Evolutionary conservation across 225 moss, liverwort and hornwort species (phyloP).

Genomic region (Polytrichum formosum): DNA sequence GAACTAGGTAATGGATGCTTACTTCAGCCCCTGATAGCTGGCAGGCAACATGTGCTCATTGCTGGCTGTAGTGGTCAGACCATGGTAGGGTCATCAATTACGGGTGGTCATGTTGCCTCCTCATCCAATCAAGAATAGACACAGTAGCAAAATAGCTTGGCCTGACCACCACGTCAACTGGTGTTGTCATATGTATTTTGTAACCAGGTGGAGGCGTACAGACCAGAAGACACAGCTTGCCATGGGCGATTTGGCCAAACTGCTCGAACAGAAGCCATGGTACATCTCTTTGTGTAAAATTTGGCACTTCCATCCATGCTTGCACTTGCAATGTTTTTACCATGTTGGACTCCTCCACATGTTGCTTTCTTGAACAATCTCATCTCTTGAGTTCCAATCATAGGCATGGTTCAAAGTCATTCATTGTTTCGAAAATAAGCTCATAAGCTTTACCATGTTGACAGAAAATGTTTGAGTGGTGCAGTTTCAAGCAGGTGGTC

Average conservation of each 20-base stretch:
- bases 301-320: background rate
- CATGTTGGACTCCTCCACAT: background rate
- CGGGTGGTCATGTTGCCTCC: too few species aligned
- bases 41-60: too few species aligned
- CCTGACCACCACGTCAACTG: too few species aligned
- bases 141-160: too few species aligned
- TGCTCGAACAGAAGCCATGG: slow-evolving; percentile 81
- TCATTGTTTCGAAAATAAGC: too few species aligned
- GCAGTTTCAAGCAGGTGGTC: slow-evolving; percentile 88
- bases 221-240: slow-evolving; percentile 81
- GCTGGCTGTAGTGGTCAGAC: too few species aligned
- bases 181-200: background rate
- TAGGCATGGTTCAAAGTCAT: too few species aligned
- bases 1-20: too few species aligned
- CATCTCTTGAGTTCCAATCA: background rate
- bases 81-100: too few species aligned
- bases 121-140: too few species aligned
- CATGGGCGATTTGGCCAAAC: slow-evolving; percentile 86
- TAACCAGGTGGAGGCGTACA: slow-evolving; percentile 86
- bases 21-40: too few species aligned
- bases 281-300: slow-evolving; percentile 8
- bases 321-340: background rate
- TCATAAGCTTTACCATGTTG: background rate
- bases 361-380: background rate
- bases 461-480: slow-evolving; percentile 12